Evolutionary conservation across 306 rosid species (phyloP).

Genomic region (Abrus precatorius): DNA sequence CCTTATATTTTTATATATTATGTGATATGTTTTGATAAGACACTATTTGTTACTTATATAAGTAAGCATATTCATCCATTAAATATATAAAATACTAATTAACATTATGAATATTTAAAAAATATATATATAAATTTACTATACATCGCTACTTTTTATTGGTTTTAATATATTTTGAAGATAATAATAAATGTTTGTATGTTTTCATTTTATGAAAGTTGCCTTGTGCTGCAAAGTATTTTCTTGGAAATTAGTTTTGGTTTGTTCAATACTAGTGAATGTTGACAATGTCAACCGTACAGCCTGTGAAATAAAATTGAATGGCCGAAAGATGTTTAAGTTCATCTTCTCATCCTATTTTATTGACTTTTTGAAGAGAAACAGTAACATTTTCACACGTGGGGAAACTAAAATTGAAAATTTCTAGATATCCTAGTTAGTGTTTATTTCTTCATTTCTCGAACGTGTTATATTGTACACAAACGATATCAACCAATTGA

Average conservation of each 20-base stretch:
- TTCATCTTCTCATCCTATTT: not conserved
- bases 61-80: no score
- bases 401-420: not conserved
- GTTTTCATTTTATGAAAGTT: not conserved
- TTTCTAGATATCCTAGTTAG: not conserved
- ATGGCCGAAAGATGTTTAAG: not conserved
- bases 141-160: no score
- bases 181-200: no score
- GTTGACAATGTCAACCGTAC: not conserved
- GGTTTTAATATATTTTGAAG: no score
- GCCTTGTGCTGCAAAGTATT: conserved; percentile 12
- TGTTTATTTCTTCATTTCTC: not conserved
- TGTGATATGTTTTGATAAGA: no score
- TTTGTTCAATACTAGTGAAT: not conserved
- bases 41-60: no score
- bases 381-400: not conserved
- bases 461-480: no score
- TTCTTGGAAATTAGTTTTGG: conserved; percentile 50
- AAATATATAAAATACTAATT: no score
- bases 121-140: no score
- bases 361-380: not conserved
- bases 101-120: no score
- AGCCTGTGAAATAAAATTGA: not conserved
- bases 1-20: no score
- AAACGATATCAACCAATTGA: no score